Percentiles rank a stretch among this genome's conserved stretches.
phyloP scores from a whole-genome alignment of 1,284 basidiomycete species.

The Fomes fomentarius region DNA sequence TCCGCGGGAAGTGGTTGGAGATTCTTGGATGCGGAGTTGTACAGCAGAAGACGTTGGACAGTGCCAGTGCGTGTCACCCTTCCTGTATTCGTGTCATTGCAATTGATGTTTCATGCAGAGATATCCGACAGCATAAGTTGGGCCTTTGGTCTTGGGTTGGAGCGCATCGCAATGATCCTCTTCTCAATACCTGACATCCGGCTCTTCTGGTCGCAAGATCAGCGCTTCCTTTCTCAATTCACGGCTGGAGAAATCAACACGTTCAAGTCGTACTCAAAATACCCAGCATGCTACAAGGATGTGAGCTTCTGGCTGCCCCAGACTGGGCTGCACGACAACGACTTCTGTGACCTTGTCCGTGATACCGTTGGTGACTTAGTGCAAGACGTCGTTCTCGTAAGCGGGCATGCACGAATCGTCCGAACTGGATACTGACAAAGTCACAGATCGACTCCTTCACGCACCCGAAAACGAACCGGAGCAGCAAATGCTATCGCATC shows the following conservation, averaged over 20 bases:
- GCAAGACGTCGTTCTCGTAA: constrained; percentile 87
- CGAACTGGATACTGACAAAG: constrained; percentile 10
- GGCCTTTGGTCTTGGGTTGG: constrained; percentile 98
- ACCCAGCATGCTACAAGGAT: constrained; percentile 89
- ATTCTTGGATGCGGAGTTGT: constrained; percentile 96
- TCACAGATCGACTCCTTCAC: constrained; percentile 89
- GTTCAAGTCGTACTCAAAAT: constrained; percentile 90
- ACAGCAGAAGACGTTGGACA: constrained; percentile 85
- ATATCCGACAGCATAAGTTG: constrained; percentile 88
- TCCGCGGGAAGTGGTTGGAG: constrained; percentile 96
- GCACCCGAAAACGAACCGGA: constrained; percentile 86
- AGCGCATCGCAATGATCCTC: constrained; percentile 98
- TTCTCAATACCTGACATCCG: constrained; percentile 98
- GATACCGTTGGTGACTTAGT: constrained; percentile 92
- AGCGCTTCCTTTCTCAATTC: constrained; percentile 91
- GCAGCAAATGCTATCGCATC: constrained; percentile 88
- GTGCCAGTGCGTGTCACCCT: constrained; percentile 65
- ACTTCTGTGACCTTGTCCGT: constrained; percentile 94
- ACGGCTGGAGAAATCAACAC: constrained; percentile 71
- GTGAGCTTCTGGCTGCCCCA: constrained; percentile 88
- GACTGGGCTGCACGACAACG: constrained; percentile 84
- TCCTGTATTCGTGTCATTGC: not conserved
- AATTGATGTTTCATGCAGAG: constrained; percentile 45
- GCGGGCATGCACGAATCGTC: constrained; percentile 23
- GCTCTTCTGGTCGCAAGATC: constrained; percentile 96